Evolutionary conservation across 768 basidiomycete genomes (phyloP).

Genomic region (Gyrodon lividus): DNA sequence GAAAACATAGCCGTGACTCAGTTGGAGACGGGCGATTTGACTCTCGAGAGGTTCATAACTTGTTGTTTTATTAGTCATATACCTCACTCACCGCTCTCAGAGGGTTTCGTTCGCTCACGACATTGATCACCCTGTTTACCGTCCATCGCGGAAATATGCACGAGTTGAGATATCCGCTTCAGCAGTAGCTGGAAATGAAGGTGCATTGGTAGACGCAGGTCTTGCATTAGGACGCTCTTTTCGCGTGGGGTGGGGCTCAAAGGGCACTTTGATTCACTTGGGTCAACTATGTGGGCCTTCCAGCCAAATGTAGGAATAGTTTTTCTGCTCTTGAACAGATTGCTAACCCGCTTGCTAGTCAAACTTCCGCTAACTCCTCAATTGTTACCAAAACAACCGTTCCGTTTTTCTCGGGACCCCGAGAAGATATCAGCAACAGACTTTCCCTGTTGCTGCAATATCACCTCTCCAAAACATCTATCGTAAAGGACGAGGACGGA

Average conservation of each 20-base stretch:
- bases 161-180: constrained; percentile 71
- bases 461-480: constrained; percentile 71
- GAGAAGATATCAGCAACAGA: constrained; percentile 37
- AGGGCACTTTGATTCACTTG: constrained; percentile 70
- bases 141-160: constrained; percentile 79
- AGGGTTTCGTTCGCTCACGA: constrained; percentile 78
- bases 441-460: constrained; percentile 70
- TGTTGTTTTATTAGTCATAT: not conserved
- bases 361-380: constrained; percentile 61
- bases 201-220: constrained; percentile 74
- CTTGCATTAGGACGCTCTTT: constrained; percentile 85
- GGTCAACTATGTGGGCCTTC: constrained; percentile 69
- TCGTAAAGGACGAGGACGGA: constrained; percentile 66
- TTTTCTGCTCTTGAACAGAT: constrained; percentile 2
- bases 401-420: constrained; percentile 37
- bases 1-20: constrained; percentile 79
- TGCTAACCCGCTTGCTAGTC: constrained; percentile 34
- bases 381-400: constrained; percentile 51
- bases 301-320: constrained; percentile 47
- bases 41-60: constrained; percentile 53
- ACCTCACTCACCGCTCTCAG: constrained; percentile 36
- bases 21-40: constrained; percentile 69
- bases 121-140: constrained; percentile 62
- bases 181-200: constrained; percentile 61
- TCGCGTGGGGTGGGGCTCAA: constrained; percentile 87